These are phyloP conservation scores for Allantophomopsis cytisporea DNA, from an alignment of 2,329 filamentous ascomycete species.

Conservation along the genomic window DNA sequence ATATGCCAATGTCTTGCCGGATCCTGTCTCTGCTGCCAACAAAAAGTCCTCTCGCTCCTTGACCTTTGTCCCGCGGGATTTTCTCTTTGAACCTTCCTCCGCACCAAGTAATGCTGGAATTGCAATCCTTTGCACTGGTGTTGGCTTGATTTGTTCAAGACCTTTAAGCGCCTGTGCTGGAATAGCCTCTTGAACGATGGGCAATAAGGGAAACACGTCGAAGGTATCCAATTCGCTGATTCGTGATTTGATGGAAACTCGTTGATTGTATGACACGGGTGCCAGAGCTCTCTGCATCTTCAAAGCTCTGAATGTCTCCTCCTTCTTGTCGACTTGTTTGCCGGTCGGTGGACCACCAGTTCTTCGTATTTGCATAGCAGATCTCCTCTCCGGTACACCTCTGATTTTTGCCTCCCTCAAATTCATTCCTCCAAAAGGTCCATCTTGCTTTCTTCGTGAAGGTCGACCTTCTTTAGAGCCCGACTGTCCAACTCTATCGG, in stretches of 20 bases:
- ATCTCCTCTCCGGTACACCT: constrained; percentile 22
- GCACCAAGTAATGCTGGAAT: constrained; percentile 65
- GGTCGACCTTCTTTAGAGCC: constrained; percentile 15
- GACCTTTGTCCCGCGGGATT: constrained; percentile 16
- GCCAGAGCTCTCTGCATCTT: constrained; percentile 84
- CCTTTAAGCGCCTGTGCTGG: constrained; percentile 59
- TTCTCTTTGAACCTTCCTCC: constrained; percentile 17
- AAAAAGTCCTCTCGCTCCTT: constrained; percentile 47
- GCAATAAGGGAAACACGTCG: constrained; percentile 65
- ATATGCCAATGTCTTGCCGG: constrained; percentile 92
- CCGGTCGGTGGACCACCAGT: constrained; percentile 2
- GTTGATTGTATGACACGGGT: constrained; percentile 61
- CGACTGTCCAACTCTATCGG: constrained; percentile 24
- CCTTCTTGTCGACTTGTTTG: constrained; percentile 4
- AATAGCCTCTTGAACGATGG: constrained; percentile 57
- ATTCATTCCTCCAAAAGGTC: constrained; percentile 48
- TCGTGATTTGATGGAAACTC: constrained; percentile 32
- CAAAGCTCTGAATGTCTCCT: constrained; percentile 50
- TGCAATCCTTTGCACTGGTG: constrained; percentile 78
- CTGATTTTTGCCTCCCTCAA: constrained; percentile 30
- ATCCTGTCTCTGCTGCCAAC: constrained; percentile 90
- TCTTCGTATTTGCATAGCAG: constrained; percentile 4
- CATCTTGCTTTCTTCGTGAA: constrained; percentile 25
- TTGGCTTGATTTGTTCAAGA: constrained; percentile 65
- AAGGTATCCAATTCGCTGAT: constrained; percentile 65